Evolutionary conservation across 371 early-diverging fungal species (phyloP).

Genomic region (Dentiscutata heterogama): DNA sequence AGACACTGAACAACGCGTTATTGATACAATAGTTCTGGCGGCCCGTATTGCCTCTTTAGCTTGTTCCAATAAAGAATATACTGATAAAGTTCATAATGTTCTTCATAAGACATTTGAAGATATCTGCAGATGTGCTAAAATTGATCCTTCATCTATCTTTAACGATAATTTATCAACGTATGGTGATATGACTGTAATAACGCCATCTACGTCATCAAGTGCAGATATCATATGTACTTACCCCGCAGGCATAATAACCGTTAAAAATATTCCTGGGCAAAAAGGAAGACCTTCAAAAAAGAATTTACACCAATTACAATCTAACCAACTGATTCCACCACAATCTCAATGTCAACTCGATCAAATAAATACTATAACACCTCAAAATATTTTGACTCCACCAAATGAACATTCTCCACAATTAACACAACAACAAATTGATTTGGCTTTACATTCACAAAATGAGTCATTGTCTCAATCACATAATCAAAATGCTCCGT

Average conservation of each 20-base stretch:
- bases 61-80: conserved; percentile 55
- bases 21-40: conserved; percentile 62
- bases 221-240: conserved; percentile 24
- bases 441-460: no score
- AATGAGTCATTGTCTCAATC: no score
- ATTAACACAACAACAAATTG: no score
- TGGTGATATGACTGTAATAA: neutral
- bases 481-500: no score
- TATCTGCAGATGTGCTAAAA: conserved; percentile 41
- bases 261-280: conserved; percentile 32
- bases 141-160: conserved; percentile 24
- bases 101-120: conserved; percentile 43
- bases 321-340: no score
- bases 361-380: no score
- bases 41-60: conserved; percentile 59
- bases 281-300: conserved; percentile 31
- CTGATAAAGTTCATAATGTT: conserved; percentile 48
- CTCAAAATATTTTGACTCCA: no score
- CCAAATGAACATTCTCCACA: no score
- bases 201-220: conserved; percentile 5
- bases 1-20: conserved; percentile 62
- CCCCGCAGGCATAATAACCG: conserved; percentile 17
- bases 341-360: no score
- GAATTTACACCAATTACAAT: neutral
- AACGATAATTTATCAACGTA: neutral